Evolutionary conservation across 805 yeast species (phyloP).

Genomic region (Brettanomyces sp.): DNA sequence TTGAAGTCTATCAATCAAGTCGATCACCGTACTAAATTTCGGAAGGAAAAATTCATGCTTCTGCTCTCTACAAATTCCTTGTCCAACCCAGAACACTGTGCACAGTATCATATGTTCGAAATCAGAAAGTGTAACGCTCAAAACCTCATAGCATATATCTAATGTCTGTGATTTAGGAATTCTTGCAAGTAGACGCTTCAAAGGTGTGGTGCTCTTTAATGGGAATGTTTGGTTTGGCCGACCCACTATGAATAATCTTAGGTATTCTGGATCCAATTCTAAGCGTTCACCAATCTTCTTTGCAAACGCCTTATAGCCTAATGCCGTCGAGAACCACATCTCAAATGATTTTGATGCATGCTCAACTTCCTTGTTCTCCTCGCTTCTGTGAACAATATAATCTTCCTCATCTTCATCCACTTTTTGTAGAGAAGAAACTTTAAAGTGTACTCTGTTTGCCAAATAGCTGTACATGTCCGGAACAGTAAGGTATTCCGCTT

Average conservation of each 20-base stretch:
- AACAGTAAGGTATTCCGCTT: constrained; percentile 16
- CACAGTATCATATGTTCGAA: constrained; percentile 67
- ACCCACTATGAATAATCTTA: constrained; percentile 57
- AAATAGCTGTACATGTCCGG: constrained; percentile 45
- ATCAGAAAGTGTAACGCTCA: constrained; percentile 66
- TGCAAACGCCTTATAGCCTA: constrained; percentile 51
- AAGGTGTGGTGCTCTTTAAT: constrained; percentile 27
- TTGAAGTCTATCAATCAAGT: constrained; percentile 47
- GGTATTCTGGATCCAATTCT: constrained; percentile 44
- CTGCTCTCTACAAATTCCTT: constrained; percentile 63
- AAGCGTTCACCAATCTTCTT: constrained; percentile 47
- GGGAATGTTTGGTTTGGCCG: constrained; percentile 52
- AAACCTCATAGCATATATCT: constrained; percentile 61
- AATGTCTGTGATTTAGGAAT: constrained; percentile 35
- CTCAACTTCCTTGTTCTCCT: constrained; percentile 4
- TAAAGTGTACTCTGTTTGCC: constrained; percentile 51
- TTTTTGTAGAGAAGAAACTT: constrained; percentile 34
- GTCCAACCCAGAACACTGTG: constrained; percentile 62
- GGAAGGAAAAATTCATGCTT: constrained; percentile 63
- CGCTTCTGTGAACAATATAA: constrained; percentile 32
- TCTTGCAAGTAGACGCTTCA: constrained; percentile 28
- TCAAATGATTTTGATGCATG: constrained; percentile 26
- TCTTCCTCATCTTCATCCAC: constrained; percentile 38
- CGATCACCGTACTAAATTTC: constrained; percentile 43
- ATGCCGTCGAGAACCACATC: constrained; percentile 60